Base-by-base conservation (phyloP, 208 protist species). In the Leptomonas pyrrhocoris region DNA sequence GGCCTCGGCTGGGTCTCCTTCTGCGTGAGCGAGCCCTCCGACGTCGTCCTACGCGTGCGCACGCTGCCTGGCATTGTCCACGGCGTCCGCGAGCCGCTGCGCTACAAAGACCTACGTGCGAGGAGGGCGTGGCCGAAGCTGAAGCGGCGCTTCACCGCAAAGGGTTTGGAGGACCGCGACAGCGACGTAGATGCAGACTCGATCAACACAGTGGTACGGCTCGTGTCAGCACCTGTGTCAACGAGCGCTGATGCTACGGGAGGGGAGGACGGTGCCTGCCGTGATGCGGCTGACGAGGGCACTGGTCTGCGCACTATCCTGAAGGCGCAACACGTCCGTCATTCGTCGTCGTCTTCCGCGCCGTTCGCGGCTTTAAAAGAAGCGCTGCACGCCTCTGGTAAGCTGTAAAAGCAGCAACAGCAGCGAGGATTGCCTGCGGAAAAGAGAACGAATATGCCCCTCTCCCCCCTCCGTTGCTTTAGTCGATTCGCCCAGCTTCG, bases 31-130 rank as follows among this genome's bases (percentile, higher is more conserved):
- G 84, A 92, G 66, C 68, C 88, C 0, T 68, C 78, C 9, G 93
- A 97, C 69, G 93, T 97, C 15, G 90, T 97, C 42, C 75, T 97
- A 75, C 88, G 93, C 25, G 93, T 97, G 72, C 93, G 93, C 43
- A 97, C 93, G 6, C 76, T 96, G 40, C 87, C 86, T 1, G 90
- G 93, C n/a, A 86, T 97, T 42, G 83, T 97, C 23, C 93, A 97
- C 62, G 90, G 90, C 49, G 82, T 96, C 16, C 93, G 93, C 8
- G 86, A 94, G 71, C 93, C 93, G 43, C 83, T 97, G 42, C 83
- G 90, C 38, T 92, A 90, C 79, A 94, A 95, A 40, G 93, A 97
- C 45, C 73, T 97, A n/a, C 79, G 85, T 2, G 81, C 85, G 1
- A 89, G 84, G 43, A 76, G 70, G 25, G 61, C 63, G 25, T 96